A percentile compares a stretch with the other conserved stretches of the same genome.
These are phyloP conservation scores for Dendrocalamus sinicus DNA, from an alignment of 176 grass and related monocot genomes.

Conservation along the genomic window DNA sequence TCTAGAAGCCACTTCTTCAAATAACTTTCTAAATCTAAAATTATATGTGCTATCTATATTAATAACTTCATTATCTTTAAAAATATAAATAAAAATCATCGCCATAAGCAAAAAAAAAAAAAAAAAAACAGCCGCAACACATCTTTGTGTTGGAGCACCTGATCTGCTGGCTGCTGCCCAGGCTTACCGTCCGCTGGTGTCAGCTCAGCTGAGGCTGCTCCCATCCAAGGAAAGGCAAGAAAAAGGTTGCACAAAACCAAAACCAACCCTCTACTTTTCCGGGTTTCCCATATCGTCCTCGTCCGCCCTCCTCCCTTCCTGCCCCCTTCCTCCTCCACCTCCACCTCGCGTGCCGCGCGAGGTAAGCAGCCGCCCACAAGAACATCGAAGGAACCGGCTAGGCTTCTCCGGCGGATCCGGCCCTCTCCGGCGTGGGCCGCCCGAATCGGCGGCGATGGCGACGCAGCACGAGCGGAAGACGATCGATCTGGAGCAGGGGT, in stretches of 20 bases:
- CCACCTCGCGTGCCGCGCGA: not conserved
- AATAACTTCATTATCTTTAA: too few relatives aligned
- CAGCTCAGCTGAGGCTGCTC: too few relatives aligned
- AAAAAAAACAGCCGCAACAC: too few relatives aligned
- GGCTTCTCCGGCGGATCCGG: not conserved
- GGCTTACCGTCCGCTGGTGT: too few relatives aligned
- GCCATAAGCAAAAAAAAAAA: too few relatives aligned
- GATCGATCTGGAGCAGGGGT: slow-evolving; percentile 85
- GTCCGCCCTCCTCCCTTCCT: not conserved
- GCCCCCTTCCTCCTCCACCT: not conserved
- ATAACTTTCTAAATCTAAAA: too few relatives aligned
- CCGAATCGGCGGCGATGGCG: slow-evolving; percentile 44
- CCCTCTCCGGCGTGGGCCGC: not conserved
- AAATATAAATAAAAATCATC: too few relatives aligned
- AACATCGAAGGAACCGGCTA: not conserved
- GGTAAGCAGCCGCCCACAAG: not conserved
- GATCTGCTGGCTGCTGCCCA: too few relatives aligned
- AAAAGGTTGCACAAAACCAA: not conserved
- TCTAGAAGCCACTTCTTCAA: too few relatives aligned
- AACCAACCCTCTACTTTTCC: not conserved
- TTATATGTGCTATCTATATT: too few relatives aligned
- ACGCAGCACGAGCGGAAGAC: slow-evolving; percentile 74
- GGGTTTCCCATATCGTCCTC: not conserved
- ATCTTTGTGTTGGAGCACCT: too few relatives aligned
- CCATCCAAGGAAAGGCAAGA: too few relatives aligned